Evolutionary conservation across 2,329 filamentous ascomycete species (phyloP).

Genomic region (Dryadomyces sulphureus): DNA sequence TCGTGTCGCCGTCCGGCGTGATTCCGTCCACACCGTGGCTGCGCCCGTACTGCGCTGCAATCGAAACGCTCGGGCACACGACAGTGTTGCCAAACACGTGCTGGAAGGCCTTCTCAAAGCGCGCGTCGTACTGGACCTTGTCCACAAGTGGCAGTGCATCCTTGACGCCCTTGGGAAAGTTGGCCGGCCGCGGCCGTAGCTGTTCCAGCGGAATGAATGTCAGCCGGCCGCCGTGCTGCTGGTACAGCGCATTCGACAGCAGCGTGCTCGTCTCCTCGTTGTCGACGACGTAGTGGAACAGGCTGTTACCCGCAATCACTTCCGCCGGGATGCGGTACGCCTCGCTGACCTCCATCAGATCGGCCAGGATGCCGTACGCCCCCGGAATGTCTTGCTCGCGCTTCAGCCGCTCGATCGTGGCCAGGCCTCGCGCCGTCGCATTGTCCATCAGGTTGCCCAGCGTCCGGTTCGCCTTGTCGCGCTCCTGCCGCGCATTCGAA

Average conservation of each 20-base stretch:
- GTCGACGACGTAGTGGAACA: conserved; percentile 95
- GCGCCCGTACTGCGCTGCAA: conserved; percentile 81
- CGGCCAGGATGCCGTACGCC: conserved; percentile 83
- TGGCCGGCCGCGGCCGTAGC: conserved; percentile 53
- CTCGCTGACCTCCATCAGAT: conserved; percentile 77
- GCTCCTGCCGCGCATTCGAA: conserved; percentile 59
- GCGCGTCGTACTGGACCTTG: conserved; percentile 65
- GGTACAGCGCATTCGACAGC: conserved; percentile 65
- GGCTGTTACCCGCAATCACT: conserved; percentile 77
- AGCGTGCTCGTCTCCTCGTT: conserved; percentile 75
- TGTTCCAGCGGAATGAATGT: conserved; percentile 92
- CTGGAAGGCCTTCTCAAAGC: conserved; percentile 73
- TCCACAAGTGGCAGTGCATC: conserved; percentile 79
- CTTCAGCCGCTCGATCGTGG: conserved; percentile 73
- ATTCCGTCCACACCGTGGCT: conserved; percentile 88
- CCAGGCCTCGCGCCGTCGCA: conserved; percentile 71
- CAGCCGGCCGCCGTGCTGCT: conserved; percentile 67
- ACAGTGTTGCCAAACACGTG: conserved; percentile 95
- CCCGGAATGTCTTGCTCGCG: conserved; percentile 66
- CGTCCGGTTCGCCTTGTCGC: conserved; percentile 60
- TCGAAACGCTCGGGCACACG: conserved; percentile 76
- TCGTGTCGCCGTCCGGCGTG: conserved; percentile 85
- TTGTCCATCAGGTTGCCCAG: conserved; percentile 80
- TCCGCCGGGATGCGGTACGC: conserved; percentile 81
- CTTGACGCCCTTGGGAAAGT: conserved; percentile 61